Base-by-base conservation (phyloP, 2,329 filamentous ascomycete genomes). In the Plectosphaerella cucumerina region DNA sequence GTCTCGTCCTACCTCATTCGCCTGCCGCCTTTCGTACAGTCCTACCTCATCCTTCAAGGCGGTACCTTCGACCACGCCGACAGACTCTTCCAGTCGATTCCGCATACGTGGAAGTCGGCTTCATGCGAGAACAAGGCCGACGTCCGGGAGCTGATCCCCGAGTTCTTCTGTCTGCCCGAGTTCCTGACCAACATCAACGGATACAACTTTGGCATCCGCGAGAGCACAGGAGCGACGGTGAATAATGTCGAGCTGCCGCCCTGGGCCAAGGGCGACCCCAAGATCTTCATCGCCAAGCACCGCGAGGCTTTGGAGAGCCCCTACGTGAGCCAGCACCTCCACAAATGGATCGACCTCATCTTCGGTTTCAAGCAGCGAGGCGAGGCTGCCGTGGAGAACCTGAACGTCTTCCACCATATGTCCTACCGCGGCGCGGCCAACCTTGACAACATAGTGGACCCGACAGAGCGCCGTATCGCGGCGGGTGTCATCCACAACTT, bases 401-500 rank as follows among this genome's bases (percentile, higher is more conserved):
- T 93, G 39, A 99, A 99, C 61, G 91, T 99, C 20, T 99, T 97
- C 71, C 93, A 97, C 58, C 90, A 96, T 65, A 78, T 97, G 18
- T 97, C 93, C 0, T 99, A 99, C 63, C 89, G 92, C 54, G 95
- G 94, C 6, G 91, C 93, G 3, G 95, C 89, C 57, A 90, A 99
- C 65, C 74, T 99, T 5, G 94, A 99, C 66, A 86, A 85, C 48
- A 97, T 99, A 53, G 84, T 86, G 8, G 93, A 97, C 63, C 87
- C 89, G 1, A 84, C 93, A 50, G 92, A 97, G 67, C 81, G 91
- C 42, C 77, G 91, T 6, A 89, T 93, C 5, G 93, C 91, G 1
- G 97, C 96, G 49, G 90, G 90, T 33, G 96, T 97, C 59, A 97
- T 99, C 60, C 93, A 99, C 69, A 97, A 97, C 60, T 99, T 99